Conservation (phyloP, 192 early-diverging fungal genomes). For the Dissophora globulifera region DNA sequence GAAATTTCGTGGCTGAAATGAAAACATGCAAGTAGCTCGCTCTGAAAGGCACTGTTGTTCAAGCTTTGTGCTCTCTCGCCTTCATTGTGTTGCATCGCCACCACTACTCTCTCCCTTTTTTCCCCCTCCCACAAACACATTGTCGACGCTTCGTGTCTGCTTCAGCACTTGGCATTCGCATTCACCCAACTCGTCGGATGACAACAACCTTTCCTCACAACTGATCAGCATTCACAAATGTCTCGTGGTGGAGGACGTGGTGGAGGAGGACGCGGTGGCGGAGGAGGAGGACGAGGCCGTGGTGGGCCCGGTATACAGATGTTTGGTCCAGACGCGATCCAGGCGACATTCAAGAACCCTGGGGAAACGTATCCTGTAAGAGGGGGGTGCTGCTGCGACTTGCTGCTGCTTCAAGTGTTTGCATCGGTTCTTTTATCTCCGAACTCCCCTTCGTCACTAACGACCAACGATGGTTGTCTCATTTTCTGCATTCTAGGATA, state of each 20-base stretch:
- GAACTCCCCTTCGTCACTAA: background rate
- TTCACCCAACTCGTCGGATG: too few species aligned
- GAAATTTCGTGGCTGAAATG: too few species aligned
- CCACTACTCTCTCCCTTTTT: background rate
- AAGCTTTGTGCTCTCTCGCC: too few species aligned
- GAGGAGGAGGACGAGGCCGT: constrained; percentile 15
- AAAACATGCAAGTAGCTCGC: too few species aligned
- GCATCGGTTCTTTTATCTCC: too few species aligned
- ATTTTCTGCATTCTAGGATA: constrained; percentile 20
- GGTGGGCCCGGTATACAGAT: constrained; percentile 28
- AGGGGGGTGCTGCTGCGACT: too few species aligned
- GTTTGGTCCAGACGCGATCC: constrained; percentile 49
- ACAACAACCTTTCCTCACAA: too few species aligned
- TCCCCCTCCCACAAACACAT: background rate
- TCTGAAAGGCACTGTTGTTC: too few species aligned
- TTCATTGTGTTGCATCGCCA: constrained; percentile 1
- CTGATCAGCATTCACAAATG: constrained; percentile 26
- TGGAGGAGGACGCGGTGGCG: constrained; percentile 40
- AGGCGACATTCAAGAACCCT: constrained; percentile 47
- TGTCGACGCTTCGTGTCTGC: background rate
- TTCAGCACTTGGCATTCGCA: too few species aligned
- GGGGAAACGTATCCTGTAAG: constrained; percentile 48
- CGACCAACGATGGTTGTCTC: background rate
- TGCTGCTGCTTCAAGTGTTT: too few species aligned
- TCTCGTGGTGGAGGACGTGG: constrained; percentile 51